phyloP scores from a whole-genome alignment of 495 filamentous ascomycete species.

The Xanthoparmelia taractica region DNA sequence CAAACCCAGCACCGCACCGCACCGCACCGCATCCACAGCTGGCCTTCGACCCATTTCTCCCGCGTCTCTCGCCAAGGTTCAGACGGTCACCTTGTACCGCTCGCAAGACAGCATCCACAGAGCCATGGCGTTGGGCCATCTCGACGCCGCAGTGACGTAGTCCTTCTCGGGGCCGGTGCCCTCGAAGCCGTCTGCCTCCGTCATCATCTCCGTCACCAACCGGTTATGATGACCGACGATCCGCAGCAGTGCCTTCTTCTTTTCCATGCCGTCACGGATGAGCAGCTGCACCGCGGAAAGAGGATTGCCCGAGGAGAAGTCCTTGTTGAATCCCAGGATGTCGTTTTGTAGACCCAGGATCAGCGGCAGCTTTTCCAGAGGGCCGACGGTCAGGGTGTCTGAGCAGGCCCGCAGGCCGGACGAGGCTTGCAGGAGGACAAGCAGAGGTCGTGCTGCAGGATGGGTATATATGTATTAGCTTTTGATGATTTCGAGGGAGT shows the following conservation, averaged over 20 bases:
- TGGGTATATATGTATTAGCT: background rate
- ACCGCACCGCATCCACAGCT: background rate
- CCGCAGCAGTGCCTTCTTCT: slow-evolving; percentile 12
- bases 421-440: slow-evolving; percentile 5
- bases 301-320: slow-evolving; percentile 8
- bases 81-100: background rate
- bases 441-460: background rate
- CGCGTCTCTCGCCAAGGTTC: background rate
- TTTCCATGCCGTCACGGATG: slow-evolving; percentile 16
- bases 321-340: slow-evolving; percentile 22
- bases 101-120: background rate
- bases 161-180: slow-evolving; percentile 1
- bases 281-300: slow-evolving; percentile 18
- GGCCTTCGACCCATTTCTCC: no score
- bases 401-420: background rate
- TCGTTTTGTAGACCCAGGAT: slow-evolving; percentile 23
- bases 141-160: background rate
- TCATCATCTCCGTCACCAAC: slow-evolving; percentile 8
- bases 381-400: background rate
- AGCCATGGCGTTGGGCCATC: background rate
- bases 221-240: slow-evolving; percentile 15
- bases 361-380: background rate
- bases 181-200: background rate
- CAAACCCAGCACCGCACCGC: no score
- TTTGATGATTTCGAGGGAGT: background rate